Base-by-base conservation (phyloP, 2,329 filamentous ascomycete species). In the Fusarium nodosum region DNA sequence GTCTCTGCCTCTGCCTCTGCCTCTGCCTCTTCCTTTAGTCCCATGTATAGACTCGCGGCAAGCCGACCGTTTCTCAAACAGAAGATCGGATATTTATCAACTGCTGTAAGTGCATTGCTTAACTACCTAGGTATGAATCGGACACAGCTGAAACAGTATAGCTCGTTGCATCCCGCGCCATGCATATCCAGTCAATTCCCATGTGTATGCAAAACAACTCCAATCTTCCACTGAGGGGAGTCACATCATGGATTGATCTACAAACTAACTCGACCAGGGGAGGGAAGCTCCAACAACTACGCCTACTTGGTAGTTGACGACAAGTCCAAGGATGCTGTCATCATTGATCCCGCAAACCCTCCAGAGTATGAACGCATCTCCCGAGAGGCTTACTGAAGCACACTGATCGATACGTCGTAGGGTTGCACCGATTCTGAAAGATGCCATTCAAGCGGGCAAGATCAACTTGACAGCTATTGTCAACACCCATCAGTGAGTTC, bases 401-500 rank as follows among this genome's bases (percentile, higher is more conserved):
- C 5, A 47, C 59, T 75, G 36, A 71, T 41, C 15, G 11, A n/a
- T 47, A 5, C 12, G 16, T 26, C 31, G 11, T 31, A 90, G 88
- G 73, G 88, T 91, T 47, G 80, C 83, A 1, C 88, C 88, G 0
- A 80, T 90, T 18, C 81, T 99, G 54, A 90, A 95, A 77, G 86
- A 94, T 69, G 90, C 92, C 63, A 90, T 93, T 8, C 81, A 89
- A 41, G 82, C 84, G 24, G 90, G 91, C 18, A 87, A 88, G 72
- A 93, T 97, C 76, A 94, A 97, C 73, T 82, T 99, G 66, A 94
- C 87, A 26, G 92, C 90, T 51, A 97, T 99, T 77, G 90, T 98
- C 75, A 99, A 99, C 78, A 99, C 96, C 3, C 96, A 99, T 77
- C 95, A 98, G 94, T 97, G 83, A 80, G 92, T 80, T 34, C 22